Conservation (phyloP, 768 basidiomycete genomes). For the Lentinula lateritia region DNA sequence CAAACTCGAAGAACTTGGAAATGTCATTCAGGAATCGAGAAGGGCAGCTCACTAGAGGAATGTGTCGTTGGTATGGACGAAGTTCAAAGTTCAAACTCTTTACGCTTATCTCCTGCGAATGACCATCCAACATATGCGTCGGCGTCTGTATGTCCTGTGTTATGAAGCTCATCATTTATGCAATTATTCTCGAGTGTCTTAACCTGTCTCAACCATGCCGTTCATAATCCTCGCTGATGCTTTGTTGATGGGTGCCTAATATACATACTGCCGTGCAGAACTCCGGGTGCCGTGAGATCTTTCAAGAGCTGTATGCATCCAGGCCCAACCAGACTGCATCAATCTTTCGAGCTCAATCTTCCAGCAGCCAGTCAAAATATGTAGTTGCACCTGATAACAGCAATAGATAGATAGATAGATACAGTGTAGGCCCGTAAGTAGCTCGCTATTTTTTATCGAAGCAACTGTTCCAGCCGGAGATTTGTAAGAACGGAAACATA, state of each 20-base stretch:
- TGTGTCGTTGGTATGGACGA: not conserved
- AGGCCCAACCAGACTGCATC: no score
- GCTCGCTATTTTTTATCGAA: no score
- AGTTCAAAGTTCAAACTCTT: not conserved
- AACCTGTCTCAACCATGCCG: not conserved
- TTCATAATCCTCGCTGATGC: not conserved
- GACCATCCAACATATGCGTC: not conserved
- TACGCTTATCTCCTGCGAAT: not conserved
- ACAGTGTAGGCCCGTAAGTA: no score
- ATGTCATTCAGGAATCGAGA: slow-evolving; percentile 90
- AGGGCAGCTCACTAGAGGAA: slow-evolving; percentile 47
- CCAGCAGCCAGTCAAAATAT: no score
- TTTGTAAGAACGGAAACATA: no score
- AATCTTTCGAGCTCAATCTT: no score
- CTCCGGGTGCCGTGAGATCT: no score
- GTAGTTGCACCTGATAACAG: no score
- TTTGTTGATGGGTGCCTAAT: not conserved
- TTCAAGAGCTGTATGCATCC: no score
- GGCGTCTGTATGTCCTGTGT: not conserved
- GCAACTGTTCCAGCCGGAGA: no score
- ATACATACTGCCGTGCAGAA: no score
- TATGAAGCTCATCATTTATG: not conserved
- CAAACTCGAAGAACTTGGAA: slow-evolving; percentile 95
- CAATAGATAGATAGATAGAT: no score
- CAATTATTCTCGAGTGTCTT: not conserved